Conservation (phyloP, 208 protist genomes). For the Leishmania turanica region DNA sequence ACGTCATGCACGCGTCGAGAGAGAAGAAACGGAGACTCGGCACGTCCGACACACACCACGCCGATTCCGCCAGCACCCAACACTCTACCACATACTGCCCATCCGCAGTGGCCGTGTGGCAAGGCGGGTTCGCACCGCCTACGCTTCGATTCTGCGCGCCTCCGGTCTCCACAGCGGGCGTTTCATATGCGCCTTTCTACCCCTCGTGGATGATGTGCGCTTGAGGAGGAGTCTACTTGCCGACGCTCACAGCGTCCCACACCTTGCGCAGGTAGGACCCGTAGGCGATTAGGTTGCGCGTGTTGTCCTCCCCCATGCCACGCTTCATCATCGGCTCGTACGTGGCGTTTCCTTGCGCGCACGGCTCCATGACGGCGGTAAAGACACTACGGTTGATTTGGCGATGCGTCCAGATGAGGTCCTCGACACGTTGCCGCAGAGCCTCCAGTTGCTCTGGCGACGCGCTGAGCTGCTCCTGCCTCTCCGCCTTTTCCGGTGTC, state of each 20-base stretch:
- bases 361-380: conserved; percentile 41
- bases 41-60: background rate
- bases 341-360: conserved; percentile 51
- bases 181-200: background rate
- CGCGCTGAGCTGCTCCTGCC: conserved; percentile 20
- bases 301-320: conserved; percentile 75
- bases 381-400: conserved; percentile 40
- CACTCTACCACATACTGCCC: background rate
- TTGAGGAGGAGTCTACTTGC: conserved; percentile 18
- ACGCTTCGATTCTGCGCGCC: background rate
- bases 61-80: background rate
- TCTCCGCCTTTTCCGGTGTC: conserved; percentile 11
- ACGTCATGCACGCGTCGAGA: background rate
- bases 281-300: conserved; percentile 59
- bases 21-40: background rate
- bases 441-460: conserved; percentile 56
- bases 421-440: conserved; percentile 60
- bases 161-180: too few species aligned
- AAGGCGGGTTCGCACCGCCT: background rate
- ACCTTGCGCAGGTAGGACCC: conserved; percentile 61
- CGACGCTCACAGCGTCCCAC: conserved; percentile 47
- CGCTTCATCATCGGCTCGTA: conserved; percentile 70
- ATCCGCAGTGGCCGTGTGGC: background rate
- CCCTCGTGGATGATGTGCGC: background rate
- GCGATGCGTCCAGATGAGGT: conserved; percentile 49